Conservation (phyloP, 2,329 filamentous ascomycete species). For the Ascochyta koolunga region DNA sequence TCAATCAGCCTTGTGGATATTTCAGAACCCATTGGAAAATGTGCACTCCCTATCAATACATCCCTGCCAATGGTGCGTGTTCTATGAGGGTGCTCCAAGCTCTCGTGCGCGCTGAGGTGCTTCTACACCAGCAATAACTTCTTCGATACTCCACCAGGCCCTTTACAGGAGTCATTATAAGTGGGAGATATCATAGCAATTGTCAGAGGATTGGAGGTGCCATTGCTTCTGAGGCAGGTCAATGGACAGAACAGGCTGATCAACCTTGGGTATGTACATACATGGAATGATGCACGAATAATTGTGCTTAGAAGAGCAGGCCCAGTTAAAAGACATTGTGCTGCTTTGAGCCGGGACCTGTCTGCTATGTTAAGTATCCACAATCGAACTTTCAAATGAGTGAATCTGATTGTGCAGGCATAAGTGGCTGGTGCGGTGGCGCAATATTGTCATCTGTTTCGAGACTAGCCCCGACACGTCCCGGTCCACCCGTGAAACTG, state of each 20-base stretch:
- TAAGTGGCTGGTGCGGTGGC: not conserved
- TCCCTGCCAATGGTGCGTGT: too few relatives aligned
- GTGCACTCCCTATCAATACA: too few relatives aligned
- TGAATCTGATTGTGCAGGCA: not conserved
- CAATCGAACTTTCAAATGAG: too few relatives aligned
- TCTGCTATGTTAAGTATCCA: too few relatives aligned
- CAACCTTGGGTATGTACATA: not conserved
- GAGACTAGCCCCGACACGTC: conserved; percentile 1
- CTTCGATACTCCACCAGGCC: too few relatives aligned
- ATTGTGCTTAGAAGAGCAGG: not conserved
- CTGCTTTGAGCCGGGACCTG: not conserved
- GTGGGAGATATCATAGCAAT: too few relatives aligned
- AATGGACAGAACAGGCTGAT: not conserved
- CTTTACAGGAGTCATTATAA: too few relatives aligned
- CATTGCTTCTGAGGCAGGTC: not conserved
- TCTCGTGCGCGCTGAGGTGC: too few relatives aligned
- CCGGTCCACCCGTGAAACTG: conserved; percentile 11
- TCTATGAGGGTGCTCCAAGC: too few relatives aligned
- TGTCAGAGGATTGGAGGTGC: not conserved
- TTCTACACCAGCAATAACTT: too few relatives aligned
- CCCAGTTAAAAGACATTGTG: not conserved
- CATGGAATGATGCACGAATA: not conserved
- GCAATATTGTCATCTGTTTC: conserved; percentile 3
- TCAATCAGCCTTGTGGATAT: too few relatives aligned
- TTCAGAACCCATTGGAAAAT: too few relatives aligned